Base-by-base conservation (phyloP, 2,329 filamentous ascomycete species). In the Apiospora marii region DNA sequence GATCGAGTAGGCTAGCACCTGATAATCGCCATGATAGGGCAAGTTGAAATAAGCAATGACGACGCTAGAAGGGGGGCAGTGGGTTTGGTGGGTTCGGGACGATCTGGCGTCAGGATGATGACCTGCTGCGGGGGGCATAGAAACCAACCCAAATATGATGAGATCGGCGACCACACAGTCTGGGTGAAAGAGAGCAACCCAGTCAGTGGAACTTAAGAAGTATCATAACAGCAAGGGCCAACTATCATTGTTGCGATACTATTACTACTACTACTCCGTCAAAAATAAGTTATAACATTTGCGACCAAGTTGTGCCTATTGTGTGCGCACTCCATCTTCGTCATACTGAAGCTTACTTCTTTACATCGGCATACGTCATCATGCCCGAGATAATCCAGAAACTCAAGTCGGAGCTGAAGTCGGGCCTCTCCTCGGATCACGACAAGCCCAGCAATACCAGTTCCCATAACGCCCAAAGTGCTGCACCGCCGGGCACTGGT, bases 31-130 rank as follows among this genome's bases (percentile, higher is more conserved):
- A 49, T 12, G 8, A 49, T 49, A 49, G 46, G 22, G 10, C 22
- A 49, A 6, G 6, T 49, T n/a, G 46, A 49, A 49, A 22, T 49
- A 2, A 22, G 46, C n/a, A n/a, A n/a, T 10, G n/a, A 19, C 7
- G 16, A 6, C 53, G 30, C 53, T 37, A 61, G 22, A 61, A 22
- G 4, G 7, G 48, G 53, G 53, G 8, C 22, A 37, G 16, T 61
- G 24, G 46, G 19, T 30, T 13, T 8, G 30, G 34, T 49, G 46
- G 46, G 46, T 49, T 34, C 53, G 30, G 30, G 53, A 34, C 19
- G 53, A 37, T 61, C 53, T 61, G 30, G 51, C 8, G 51, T 58
- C 51, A 58, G 16, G 27, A 58, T 58, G 27, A 58, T 58, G 51
- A 58, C 14, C 51, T 34, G 19, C 14, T 16, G 27, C 27, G 51